phyloP scores from a whole-genome alignment of 164 flowering plant genomes.

The Chimonanthus salicifolius region DNA sequence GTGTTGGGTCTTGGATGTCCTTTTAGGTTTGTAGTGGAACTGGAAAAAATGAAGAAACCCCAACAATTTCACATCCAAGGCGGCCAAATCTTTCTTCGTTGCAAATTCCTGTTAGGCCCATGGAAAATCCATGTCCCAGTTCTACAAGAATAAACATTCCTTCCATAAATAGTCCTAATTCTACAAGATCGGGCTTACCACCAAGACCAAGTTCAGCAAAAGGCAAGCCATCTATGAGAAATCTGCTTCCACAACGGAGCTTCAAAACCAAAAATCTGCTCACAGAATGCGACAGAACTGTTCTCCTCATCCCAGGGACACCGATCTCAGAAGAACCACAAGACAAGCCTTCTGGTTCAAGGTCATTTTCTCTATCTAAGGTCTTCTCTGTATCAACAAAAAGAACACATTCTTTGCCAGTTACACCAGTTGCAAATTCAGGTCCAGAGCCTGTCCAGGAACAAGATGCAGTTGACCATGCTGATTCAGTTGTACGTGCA shows the following conservation, averaged over 20 bases:
- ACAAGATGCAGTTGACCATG: slow-evolving; percentile 16
- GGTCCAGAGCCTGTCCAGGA: slow-evolving; percentile 26
- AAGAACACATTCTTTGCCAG: slow-evolving; percentile 48
- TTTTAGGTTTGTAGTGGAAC: slow-evolving; percentile 13
- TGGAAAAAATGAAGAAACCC: slow-evolving; percentile 10
- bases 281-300: slow-evolving; percentile 56
- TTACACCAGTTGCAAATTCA: slow-evolving; percentile 38
- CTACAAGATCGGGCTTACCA: slow-evolving; percentile 56
- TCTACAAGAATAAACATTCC: slow-evolving; percentile 34
- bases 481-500: slow-evolving; percentile 38
- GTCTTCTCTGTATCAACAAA: slow-evolving; percentile 36
- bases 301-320: slow-evolving; percentile 50
- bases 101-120: slow-evolving; percentile 52
- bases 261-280: slow-evolving; percentile 29
- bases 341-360: slow-evolving; percentile 52
- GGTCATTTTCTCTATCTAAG: slow-evolving; percentile 51
- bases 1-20: not conserved
- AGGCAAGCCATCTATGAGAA: slow-evolving; percentile 44
- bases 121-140: slow-evolving; percentile 32
- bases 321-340: slow-evolving; percentile 28
- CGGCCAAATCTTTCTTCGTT: slow-evolving; percentile 54
- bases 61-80: slow-evolving; percentile 32
- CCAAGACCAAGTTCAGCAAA: slow-evolving; percentile 66
- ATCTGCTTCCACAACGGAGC: slow-evolving; percentile 57
- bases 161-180: slow-evolving; percentile 40